Evolutionary conservation across 495 filamentous ascomycete species (phyloP).

Genomic region (Aspergillus haitiensis): DNA sequence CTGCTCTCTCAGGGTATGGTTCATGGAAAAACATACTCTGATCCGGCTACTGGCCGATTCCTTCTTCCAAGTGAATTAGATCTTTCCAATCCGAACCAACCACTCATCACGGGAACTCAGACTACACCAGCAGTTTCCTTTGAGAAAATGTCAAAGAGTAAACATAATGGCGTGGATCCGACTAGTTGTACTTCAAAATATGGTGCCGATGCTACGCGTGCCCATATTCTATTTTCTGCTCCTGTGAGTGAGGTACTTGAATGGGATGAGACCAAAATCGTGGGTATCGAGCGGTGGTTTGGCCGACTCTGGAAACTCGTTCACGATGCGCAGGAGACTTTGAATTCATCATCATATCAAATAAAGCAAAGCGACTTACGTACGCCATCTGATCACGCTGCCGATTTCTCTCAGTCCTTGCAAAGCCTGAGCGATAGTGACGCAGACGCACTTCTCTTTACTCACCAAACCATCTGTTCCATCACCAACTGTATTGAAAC

Average conservation of each 20-base stretch:
- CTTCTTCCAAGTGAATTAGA: slow-evolving; percentile 77
- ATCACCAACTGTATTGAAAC: slow-evolving; percentile 68
- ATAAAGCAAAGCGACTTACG: slow-evolving; percentile 25
- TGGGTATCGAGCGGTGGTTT: slow-evolving; percentile 79
- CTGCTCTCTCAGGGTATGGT: slow-evolving; percentile 92
- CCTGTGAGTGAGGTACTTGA: slow-evolving; percentile 79
- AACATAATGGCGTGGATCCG: slow-evolving; percentile 90
- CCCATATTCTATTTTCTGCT: slow-evolving; percentile 84
- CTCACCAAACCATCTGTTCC: slow-evolving; percentile 65
- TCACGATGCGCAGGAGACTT: slow-evolving; percentile 30
- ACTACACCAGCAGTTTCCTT: slow-evolving; percentile 60
- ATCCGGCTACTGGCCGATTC: slow-evolving; percentile 73
- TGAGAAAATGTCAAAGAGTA: slow-evolving; percentile 97
- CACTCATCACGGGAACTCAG: slow-evolving; percentile 60
- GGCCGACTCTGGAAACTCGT: slow-evolving; percentile 62
- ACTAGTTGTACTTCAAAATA: slow-evolving; percentile 65
- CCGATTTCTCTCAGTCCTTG: slow-evolving; percentile 30
- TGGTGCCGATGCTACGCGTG: slow-evolving; percentile 80
- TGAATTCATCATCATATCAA: slow-evolving; percentile 27
- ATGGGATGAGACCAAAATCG: slow-evolving; percentile 84
- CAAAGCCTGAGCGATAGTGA: slow-evolving; percentile 49
- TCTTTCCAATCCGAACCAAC: slow-evolving; percentile 53
- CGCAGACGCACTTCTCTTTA: slow-evolving; percentile 57
- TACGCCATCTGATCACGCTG: slow-evolving; percentile 24
- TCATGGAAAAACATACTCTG: slow-evolving; percentile 77